phyloP scores from a whole-genome alignment of 257 asterid species.

The Solanum ossicruentum region DNA sequence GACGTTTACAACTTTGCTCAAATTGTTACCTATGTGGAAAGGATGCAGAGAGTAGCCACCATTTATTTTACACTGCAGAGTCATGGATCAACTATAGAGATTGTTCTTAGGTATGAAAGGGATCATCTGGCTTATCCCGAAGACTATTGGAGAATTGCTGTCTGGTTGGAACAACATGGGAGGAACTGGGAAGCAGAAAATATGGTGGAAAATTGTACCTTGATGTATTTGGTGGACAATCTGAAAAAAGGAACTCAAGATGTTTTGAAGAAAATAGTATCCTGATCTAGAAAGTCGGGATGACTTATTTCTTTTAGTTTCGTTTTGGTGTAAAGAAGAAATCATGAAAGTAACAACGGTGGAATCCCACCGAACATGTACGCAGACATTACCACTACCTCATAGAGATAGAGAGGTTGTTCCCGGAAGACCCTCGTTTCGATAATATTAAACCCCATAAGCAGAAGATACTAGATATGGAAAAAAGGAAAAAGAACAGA shows the following conservation, averaged over 20 bases:
- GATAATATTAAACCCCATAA: too few species aligned
- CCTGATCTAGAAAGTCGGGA: neutral
- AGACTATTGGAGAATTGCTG: neutral
- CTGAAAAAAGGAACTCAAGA: neutral
- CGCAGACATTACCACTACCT: too few species aligned
- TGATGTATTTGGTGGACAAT: neutral
- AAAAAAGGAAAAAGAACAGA: too few species aligned
- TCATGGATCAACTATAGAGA: neutral
- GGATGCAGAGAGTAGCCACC: neutral
- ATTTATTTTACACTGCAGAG: neutral
- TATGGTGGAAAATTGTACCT: neutral
- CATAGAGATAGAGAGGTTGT: too few species aligned
- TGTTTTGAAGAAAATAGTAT: neutral
- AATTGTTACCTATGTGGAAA: neutral
- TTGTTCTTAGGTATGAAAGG: neutral
- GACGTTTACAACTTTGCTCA: neutral
- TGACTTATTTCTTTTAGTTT: neutral
- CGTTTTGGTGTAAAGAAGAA: neutral
- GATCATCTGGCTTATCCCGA: neutral
- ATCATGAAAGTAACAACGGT: neutral
- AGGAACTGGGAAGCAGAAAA: neutral
- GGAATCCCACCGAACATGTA: too few species aligned
- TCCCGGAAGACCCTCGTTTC: too few species aligned
- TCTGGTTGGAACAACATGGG: neutral
- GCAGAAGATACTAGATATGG: too few species aligned